phyloP scores from a whole-genome alignment of 257 asterid species.

The Solanum etuberosum region DNA sequence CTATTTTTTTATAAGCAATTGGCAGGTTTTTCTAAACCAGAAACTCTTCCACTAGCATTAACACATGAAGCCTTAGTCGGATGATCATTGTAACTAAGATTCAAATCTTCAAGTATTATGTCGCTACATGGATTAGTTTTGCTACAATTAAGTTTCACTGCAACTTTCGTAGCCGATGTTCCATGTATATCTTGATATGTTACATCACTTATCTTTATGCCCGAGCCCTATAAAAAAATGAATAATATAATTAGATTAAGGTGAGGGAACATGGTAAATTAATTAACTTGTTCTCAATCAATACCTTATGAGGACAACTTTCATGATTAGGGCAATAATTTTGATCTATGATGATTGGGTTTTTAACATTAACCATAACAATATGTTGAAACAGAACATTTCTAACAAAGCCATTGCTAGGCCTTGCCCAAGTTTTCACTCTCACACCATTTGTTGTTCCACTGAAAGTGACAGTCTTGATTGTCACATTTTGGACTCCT shows the following conservation, averaged over 20 bases:
- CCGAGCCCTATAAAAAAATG: not conserved
- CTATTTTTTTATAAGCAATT: not conserved
- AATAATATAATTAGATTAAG: not conserved
- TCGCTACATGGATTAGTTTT: not conserved
- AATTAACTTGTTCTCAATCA: not conserved
- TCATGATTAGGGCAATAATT: slow-evolving; percentile 2
- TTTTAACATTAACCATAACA: slow-evolving; percentile 3
- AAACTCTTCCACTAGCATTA: not conserved
- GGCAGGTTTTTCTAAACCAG: not conserved
- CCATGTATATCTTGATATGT: not conserved
- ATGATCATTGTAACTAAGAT: not conserved
- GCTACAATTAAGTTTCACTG: not conserved
- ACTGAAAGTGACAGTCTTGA: not conserved
- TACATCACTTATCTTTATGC: not conserved
- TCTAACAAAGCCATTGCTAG: slow-evolving; percentile 10
- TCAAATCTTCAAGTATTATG: not conserved
- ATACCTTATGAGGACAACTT: slow-evolving; percentile 6
- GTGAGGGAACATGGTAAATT: not conserved
- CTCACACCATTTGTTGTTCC: slow-evolving; percentile 9
- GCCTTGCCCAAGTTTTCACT: slow-evolving; percentile 10
- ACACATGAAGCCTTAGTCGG: not conserved
- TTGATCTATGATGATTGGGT: slow-evolving; percentile 12
- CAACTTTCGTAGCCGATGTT: not conserved
- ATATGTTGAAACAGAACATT: slow-evolving; percentile 1
- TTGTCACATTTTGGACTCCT: slow-evolving; percentile 11